Evolutionary conservation across 1,284 basidiomycete species (phyloP).

Genomic region (Sporisorium iseilematis-ciliati): DNA sequence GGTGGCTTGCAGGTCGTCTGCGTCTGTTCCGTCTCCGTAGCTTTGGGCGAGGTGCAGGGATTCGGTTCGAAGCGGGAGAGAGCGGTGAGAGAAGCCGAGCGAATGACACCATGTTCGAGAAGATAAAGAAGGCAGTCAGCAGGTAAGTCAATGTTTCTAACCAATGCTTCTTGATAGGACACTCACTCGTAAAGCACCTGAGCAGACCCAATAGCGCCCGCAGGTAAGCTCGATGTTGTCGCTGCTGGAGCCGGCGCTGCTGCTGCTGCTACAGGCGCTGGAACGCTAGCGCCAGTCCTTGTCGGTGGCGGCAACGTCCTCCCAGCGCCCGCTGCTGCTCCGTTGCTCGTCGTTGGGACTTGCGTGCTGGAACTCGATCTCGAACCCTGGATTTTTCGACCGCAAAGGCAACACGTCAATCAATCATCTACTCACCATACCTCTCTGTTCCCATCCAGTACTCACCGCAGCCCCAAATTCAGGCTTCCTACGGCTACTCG

Average conservation of each 20-base stretch:
- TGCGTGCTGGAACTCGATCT: constrained; percentile 4
- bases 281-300: constrained; percentile 18
- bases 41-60: neutral
- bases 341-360: neutral
- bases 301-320: constrained; percentile 28
- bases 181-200: constrained; percentile 7
- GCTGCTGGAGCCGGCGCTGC: neutral
- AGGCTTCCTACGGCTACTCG: constrained; percentile 19
- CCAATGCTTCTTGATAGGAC: too few species aligned
- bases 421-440: neutral
- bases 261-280: neutral
- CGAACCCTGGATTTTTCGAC: constrained; percentile 4
- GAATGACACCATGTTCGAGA: neutral
- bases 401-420: neutral
- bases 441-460: neutral
- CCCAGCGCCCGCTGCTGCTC: neutral
- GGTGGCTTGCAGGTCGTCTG: constrained; percentile 50
- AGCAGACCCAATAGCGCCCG: neutral
- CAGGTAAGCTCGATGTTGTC: neutral
- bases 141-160: too few species aligned
- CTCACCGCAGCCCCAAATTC: constrained; percentile 7
- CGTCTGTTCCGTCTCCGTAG: constrained; percentile 52
- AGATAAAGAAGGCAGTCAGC: neutral
- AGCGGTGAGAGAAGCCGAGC: too few species aligned
- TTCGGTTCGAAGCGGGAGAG: neutral